These are phyloP conservation scores for Inga oerstediana DNA, from an alignment of 306 rosid species.

Conservation along the genomic window DNA sequence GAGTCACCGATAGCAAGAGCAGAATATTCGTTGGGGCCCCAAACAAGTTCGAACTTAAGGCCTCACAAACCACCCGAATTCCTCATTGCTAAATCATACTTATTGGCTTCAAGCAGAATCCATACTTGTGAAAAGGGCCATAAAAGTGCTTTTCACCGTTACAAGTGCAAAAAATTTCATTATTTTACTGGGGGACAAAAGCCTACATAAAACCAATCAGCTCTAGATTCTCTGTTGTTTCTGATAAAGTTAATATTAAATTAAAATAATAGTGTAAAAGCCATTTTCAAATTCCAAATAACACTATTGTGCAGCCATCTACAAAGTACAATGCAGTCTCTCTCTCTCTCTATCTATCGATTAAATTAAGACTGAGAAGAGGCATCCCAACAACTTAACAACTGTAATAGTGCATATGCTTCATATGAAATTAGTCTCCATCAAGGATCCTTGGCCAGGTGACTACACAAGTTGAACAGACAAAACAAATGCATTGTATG, in stretches of 20 bases:
- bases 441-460: not conserved
- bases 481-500: not conserved
- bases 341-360: not conserved
- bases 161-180: not conserved
- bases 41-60: not conserved
- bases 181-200: not conserved
- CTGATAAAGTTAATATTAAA: not conserved
- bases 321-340: not conserved
- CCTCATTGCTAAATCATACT: not conserved
- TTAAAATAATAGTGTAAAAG: not conserved
- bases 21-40: not conserved
- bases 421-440: not conserved
- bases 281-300: not conserved
- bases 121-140: not conserved
- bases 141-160: not conserved
- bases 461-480: not conserved
- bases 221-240: not conserved
- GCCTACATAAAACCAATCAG: not conserved
- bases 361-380: not conserved
- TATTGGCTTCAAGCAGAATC: not conserved
- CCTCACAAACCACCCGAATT: not conserved
- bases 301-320: not conserved
- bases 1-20: conserved; percentile 28
- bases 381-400: not conserved
- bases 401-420: not conserved